Evolutionary conservation across 495 filamentous ascomycete species (phyloP), one percentile per base, ranked within the genome.

Genomic region (Penicillium arizonense): DNA sequence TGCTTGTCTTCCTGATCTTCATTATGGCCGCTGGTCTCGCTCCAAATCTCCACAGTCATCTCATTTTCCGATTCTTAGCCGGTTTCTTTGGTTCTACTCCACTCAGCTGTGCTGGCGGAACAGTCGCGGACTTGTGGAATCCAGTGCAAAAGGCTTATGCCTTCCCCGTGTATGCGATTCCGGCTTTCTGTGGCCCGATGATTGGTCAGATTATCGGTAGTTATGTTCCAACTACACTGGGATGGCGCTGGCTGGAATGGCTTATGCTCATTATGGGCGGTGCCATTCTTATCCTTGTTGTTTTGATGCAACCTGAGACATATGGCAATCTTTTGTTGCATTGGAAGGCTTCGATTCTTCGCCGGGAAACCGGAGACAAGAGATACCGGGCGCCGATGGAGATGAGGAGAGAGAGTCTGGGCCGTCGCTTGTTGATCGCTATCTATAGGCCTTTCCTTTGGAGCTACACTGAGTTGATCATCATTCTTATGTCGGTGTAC

Each of bases 401-500:
- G 40, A 58, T 77, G 39, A 40, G 59, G 14, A 38, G 63, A 7
- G 58, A 65, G 5, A 39, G 61, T 12, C 57, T 77, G 13, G 13
- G 43, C 3, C 38, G 41, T 9, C 59, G 72, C 0, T 57, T 77
- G 7, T 50, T 51, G 26, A 50, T 57, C 21, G 63, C 62, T 10
- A 43, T 73, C 20, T 74, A 68, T 43, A 66, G 77, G 3, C 77
- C 75, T 0, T 73, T 78, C 39, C 14, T 65, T 14, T 51, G 73
- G n/a, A 68, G 64, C 21, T 54, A 56, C 21, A 52, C 45, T 8
- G 75, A 78, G 46, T 63, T 70, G 2, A 76, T 81, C 45, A 65
- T 78, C 44, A 66, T 71, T 10, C 64, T 73, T 0, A 62, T 85
- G n/a, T 74, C 77, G 1, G 50, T 81, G 3, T 87, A 85, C 51